Evolutionary conservation across 495 filamentous ascomycete species (phyloP), one percentile per base, ranked within the genome.

Genomic region (Glutinoglossum americanum): DNA sequence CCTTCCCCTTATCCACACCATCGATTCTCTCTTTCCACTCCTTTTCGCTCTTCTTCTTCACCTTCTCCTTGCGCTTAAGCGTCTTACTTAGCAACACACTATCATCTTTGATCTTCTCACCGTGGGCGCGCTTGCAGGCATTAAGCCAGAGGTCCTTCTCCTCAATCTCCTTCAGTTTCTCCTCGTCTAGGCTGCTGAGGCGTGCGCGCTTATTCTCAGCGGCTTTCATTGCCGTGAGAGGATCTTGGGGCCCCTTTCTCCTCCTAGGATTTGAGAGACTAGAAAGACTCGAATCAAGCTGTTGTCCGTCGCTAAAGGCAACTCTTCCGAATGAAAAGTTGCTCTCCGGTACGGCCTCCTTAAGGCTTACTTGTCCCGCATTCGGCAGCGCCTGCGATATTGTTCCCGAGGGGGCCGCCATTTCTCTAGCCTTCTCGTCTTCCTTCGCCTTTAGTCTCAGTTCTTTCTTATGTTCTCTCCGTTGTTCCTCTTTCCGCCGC

Each of bases 71-170:
- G 60, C 90, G 81, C 76, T 96, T 96, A 59, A 96, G 71, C 1
- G 89, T 87, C 74, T 95, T 95, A 77, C 93, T 93, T 13, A 98
- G 76, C 35, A 97, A 67, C n/a, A 76, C 79, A 55, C 84, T 84
- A 66, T 94, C 85, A 60, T 97, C 88, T 59, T 80, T 76, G n/a
- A 95, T 80, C 62, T 88, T 87, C 66, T 95, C 89, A 28, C 92
- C 87, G 61, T 90, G 84, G 3, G 85, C 87, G 27, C 85, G 82
- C 68, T 89, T 86, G 69, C 87, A 80, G 7, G 90, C 92, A 54
- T 89, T 90, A 58, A 93, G 74, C 92, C 92, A 98, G 54, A 80
- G 68, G 64, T 98, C 90, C 71, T 96, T 96, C 70, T 96, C 88
- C 60, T 85, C 79, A 23, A 97, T 78, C 56, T 92, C 84, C 53